Percentiles rank a stretch among this genome's conserved stretches.
Conservation (phyloP, 2,329 filamentous ascomycete species). For the Coniochaeta pulveracea region DNA sequence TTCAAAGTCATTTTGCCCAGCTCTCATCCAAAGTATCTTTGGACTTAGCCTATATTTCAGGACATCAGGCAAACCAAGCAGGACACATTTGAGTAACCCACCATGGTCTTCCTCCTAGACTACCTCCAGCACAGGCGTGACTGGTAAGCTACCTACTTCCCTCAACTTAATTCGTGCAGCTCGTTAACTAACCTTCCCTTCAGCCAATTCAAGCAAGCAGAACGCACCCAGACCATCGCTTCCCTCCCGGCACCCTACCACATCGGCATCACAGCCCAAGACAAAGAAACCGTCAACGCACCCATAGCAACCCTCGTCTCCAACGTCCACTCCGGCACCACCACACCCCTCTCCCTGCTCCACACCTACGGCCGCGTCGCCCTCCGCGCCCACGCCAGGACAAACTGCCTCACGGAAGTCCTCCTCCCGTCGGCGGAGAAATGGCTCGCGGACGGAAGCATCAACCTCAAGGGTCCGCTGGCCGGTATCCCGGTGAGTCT, state of each 20-base stretch:
- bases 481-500: constrained; percentile 80
- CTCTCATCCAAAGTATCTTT: too few relatives aligned
- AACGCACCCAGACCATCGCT: constrained; percentile 59
- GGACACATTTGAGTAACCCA: too few relatives aligned
- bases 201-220: constrained; percentile 69
- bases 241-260: constrained; percentile 53
- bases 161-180: constrained; percentile 14
- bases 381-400: constrained; percentile 70
- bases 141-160: constrained; percentile 40
- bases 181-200: not conserved
- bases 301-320: constrained; percentile 70
- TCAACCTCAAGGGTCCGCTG: constrained; percentile 70
- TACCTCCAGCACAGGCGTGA: constrained; percentile 62
- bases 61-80: too few relatives aligned
- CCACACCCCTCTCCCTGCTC: constrained; percentile 63
- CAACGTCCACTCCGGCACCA: constrained; percentile 59
- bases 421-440: constrained; percentile 67
- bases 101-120: constrained; percentile 30
- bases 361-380: constrained; percentile 79
- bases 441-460: constrained; percentile 48
- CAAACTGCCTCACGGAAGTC: constrained; percentile 83
- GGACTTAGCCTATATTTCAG: too few relatives aligned
- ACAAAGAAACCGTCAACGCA: constrained; percentile 57
- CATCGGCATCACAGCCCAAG: constrained; percentile 48
- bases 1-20: too few relatives aligned